Percentiles rank a stretch among this genome's conserved stretches.
Evolutionary conservation across 2,329 filamentous ascomycete genomes (phyloP).

Genomic region (Talaromyces amestolkiae): DNA sequence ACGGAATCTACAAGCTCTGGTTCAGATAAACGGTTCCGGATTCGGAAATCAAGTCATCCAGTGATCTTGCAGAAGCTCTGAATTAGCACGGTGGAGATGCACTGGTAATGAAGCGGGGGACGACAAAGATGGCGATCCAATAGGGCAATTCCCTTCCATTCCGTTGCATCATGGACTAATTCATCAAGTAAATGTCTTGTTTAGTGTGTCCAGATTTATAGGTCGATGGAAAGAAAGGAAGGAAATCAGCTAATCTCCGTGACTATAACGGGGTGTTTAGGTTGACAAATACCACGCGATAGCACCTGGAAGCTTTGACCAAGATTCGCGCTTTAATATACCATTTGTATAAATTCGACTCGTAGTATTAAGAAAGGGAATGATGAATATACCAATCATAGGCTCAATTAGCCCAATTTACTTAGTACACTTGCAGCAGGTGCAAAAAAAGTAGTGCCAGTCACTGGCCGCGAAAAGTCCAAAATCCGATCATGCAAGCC

Average conservation of each 20-base stretch:
- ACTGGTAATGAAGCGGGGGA: neutral
- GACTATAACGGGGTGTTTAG: no score
- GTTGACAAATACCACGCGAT: no score
- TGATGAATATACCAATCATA: neutral
- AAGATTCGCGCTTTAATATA: no score
- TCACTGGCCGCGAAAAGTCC: slow-evolving; percentile 54
- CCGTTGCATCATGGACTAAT: neutral
- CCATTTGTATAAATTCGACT: neutral
- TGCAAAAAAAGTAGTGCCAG: slow-evolving; percentile 55
- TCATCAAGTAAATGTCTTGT: no score
- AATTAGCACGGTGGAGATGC: neutral
- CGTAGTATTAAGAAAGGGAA: neutral
- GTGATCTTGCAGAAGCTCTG: neutral
- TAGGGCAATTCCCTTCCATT: no score
- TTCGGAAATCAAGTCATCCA: neutral
- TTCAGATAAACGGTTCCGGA: neutral
- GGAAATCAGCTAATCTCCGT: no score
- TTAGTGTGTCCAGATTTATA: no score
- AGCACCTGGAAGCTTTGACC: no score
- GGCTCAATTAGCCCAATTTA: slow-evolving; percentile 27
- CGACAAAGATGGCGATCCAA: no score
- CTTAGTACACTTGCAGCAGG: slow-evolving; percentile 40
- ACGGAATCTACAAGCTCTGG: neutral
- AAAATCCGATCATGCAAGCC: slow-evolving; percentile 57
- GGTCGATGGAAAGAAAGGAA: no score